phyloP scores from a whole-genome alignment of 768 basidiomycete species.

The Podaxis rugospora region DNA sequence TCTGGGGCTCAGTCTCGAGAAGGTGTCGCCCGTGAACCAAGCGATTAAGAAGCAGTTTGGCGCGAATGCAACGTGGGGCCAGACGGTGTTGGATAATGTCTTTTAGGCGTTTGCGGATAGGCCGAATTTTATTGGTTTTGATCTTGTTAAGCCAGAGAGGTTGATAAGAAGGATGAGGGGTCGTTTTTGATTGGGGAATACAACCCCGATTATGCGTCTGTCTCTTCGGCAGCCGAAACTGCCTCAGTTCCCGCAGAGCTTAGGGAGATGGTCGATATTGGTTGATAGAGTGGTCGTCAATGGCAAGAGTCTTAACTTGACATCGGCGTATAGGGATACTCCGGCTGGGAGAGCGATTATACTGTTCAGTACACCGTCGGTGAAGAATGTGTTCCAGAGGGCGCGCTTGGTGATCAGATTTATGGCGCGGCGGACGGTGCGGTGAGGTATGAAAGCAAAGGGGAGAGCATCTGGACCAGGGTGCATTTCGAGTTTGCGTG shows the following conservation, averaged over 20 bases:
- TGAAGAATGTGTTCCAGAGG: background rate
- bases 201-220: conserved; percentile 26
- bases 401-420: conserved; percentile 13
- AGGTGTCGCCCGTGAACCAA: conserved; percentile 25
- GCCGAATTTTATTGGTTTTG: conserved; percentile 34
- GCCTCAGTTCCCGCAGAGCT: conserved; percentile 27
- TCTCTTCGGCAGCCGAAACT: conserved; percentile 26
- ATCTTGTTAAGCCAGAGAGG: conserved; percentile 32
- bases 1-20: conserved; percentile 26
- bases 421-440: conserved; percentile 28
- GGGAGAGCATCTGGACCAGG: conserved; percentile 26
- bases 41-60: conserved; percentile 21
- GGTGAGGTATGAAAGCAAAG: conserved; percentile 17
- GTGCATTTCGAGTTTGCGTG: conserved; percentile 37
- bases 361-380: conserved; percentile 31
- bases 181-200: conserved; percentile 40
- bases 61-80: conserved; percentile 24
- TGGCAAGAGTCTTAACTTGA: conserved; percentile 21
- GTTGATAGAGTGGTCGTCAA: conserved; percentile 33
- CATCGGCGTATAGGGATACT: conserved; percentile 25
- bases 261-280: conserved; percentile 37
- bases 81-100: conserved; percentile 35
- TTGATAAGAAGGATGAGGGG: conserved; percentile 36
- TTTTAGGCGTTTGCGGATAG: conserved; percentile 28
- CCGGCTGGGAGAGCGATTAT: conserved; percentile 28